Evolutionary conservation across 2,329 filamentous ascomycete species (phyloP).

Genomic region (Polychaeton citri): DNA sequence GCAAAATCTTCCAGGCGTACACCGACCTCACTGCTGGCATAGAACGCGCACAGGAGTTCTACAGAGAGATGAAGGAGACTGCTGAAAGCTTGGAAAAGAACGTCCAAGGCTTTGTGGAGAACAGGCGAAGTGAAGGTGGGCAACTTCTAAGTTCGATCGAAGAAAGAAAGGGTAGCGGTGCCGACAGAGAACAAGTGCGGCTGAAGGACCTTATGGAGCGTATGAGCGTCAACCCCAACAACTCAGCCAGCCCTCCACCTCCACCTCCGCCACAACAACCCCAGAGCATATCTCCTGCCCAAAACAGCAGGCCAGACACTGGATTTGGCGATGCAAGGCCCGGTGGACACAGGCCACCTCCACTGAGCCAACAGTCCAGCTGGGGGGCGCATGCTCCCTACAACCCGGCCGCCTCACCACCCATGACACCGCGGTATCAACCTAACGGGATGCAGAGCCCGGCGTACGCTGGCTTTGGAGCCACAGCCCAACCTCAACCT

Average conservation of each 20-base stretch:
- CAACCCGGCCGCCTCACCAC: conserved; percentile 35
- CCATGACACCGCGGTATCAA: conserved; percentile 33
- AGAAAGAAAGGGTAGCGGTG: conserved; percentile 53
- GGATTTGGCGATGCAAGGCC: not conserved
- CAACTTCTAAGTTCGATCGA: conserved; percentile 84
- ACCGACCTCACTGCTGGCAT: conserved; percentile 78
- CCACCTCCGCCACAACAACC: conserved; percentile 11
- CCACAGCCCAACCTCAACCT: conserved; percentile 12
- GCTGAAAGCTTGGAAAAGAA: conserved; percentile 89
- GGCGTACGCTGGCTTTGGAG: conserved; percentile 11
- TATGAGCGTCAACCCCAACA: conserved; percentile 65
- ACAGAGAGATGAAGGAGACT: conserved; percentile 89
- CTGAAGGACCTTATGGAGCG: conserved; percentile 85
- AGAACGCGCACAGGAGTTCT: conserved; percentile 81
- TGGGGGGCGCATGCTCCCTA: conserved; percentile 34
- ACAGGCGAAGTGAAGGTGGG: conserved; percentile 78
- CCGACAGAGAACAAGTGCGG: conserved; percentile 75
- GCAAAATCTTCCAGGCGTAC: conserved; percentile 83
- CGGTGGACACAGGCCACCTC: conserved; percentile 25
- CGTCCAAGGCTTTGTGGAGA: conserved; percentile 93
- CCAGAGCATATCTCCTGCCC: not conserved
- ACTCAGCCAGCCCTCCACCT: conserved; percentile 29
- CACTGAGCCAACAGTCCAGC: conserved; percentile 28
- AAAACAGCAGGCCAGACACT: not conserved
- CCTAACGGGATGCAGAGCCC: conserved; percentile 18